phyloP scores from a whole-genome alignment of 2,329 filamentous ascomycete genomes.

The Hypoxylon sp. region DNA sequence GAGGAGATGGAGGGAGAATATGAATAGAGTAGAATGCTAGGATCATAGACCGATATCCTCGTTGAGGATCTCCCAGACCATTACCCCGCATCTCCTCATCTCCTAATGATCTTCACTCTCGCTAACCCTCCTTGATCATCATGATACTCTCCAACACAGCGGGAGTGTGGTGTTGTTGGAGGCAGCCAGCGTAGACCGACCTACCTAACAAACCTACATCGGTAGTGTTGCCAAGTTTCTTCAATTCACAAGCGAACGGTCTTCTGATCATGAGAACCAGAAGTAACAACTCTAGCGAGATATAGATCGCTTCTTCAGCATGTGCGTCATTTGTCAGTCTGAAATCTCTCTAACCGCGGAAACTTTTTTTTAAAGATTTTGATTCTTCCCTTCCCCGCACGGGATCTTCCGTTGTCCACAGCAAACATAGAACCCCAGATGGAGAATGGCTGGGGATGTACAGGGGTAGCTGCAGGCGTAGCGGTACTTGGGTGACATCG shows the following conservation, averaged over 20 bases:
- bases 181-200: slow-evolving; percentile 27
- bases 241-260: slow-evolving; percentile 31
- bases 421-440: slow-evolving; percentile 33
- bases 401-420: slow-evolving; percentile 35
- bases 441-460: slow-evolving; percentile 31
- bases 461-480: slow-evolving; percentile 35
- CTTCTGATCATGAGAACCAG: slow-evolving; percentile 27
- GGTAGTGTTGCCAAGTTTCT: slow-evolving; percentile 24
- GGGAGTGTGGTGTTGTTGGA: slow-evolving; percentile 21
- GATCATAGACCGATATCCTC: slow-evolving; percentile 31
- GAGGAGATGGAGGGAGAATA: slow-evolving; percentile 16
- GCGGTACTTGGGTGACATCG: slow-evolving; percentile 45
- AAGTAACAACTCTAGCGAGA: slow-evolving; percentile 16
- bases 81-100: slow-evolving; percentile 46
- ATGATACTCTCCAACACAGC: slow-evolving; percentile 41
- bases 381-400: slow-evolving; percentile 45
- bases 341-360: slow-evolving; percentile 28
- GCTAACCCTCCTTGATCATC: slow-evolving; percentile 23
- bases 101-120: slow-evolving; percentile 30
- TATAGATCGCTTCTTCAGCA: slow-evolving; percentile 16
- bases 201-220: slow-evolving; percentile 26
- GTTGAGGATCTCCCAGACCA: slow-evolving; percentile 32
- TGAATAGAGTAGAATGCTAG: slow-evolving; percentile 29
- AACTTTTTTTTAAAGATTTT: slow-evolving; percentile 9
- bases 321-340: slow-evolving; percentile 33